Percentiles rank a stretch among this genome's conserved stretches.
phyloP scores from a whole-genome alignment of 2,329 filamentous ascomycete species.

The Pseudogymnoascus sp. region DNA sequence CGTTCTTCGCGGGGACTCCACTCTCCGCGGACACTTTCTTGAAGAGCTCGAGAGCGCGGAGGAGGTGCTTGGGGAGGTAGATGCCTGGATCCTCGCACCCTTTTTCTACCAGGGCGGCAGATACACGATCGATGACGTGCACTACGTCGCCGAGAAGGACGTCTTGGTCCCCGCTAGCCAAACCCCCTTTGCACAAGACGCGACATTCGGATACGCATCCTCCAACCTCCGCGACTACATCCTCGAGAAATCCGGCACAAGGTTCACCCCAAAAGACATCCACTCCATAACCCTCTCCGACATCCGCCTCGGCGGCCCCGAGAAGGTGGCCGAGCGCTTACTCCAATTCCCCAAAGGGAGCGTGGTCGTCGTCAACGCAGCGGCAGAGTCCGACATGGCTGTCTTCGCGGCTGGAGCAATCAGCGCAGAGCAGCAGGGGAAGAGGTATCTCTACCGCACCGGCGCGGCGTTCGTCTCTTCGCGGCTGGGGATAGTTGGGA shows the following conservation, averaged over 20 bases:
- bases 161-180: constrained; percentile 43
- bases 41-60: constrained; percentile 48
- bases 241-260: constrained; percentile 45
- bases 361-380: constrained; percentile 48
- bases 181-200: constrained; percentile 52
- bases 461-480: constrained; percentile 41
- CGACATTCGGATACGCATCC: constrained; percentile 50
- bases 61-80: constrained; percentile 42
- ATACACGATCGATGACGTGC: constrained; percentile 51
- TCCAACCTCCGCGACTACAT: constrained; percentile 50
- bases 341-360: constrained; percentile 32
- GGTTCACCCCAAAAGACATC: constrained; percentile 34
- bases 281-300: constrained; percentile 41
- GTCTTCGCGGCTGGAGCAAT: constrained; percentile 45
- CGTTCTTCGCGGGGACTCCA: constrained; percentile 52
- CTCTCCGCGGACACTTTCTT: constrained; percentile 51
- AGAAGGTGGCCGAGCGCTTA: constrained; percentile 38
- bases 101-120: constrained; percentile 55
- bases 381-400: constrained; percentile 49
- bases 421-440: constrained; percentile 29
- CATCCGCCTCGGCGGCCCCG: constrained; percentile 41
- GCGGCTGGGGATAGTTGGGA: constrained; percentile 46
- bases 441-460: constrained; percentile 36
- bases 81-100: constrained; percentile 50
- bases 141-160: constrained; percentile 51